Percentiles rank a stretch among this genome's conserved stretches.
phyloP scores from a whole-genome alignment of 192 early-diverging fungal species.

The Coemansia sp. region DNA sequence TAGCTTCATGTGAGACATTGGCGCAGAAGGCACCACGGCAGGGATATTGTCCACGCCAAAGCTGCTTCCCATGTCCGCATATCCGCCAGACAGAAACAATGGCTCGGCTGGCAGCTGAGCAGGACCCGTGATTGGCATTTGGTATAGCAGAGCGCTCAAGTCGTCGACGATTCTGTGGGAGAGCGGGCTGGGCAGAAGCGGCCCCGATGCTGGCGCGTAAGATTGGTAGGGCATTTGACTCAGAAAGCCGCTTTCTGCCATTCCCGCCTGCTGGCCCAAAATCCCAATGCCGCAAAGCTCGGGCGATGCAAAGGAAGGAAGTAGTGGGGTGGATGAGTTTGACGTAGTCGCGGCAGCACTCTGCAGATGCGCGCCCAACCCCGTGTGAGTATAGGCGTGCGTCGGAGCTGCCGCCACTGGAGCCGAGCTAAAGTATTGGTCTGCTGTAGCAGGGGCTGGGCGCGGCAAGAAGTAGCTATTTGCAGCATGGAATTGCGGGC shows the following conservation, averaged over 20 bases:
- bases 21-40: not conserved
- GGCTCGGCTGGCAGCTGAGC: constrained; percentile 19
- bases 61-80: constrained; percentile 23
- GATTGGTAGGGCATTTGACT: not conserved
- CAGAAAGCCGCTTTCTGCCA: not conserved
- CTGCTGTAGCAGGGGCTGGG: not conserved
- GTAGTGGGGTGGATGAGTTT: not conserved
- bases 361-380: not conserved
- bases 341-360: not conserved
- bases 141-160: constrained; percentile 3
- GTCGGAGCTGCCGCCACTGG: not conserved
- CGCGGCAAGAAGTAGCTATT: not conserved
- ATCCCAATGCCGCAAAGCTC: constrained; percentile 4
- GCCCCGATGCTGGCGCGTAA: not conserved
- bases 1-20: constrained; percentile 8
- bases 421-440: not conserved
- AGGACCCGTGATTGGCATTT: constrained; percentile 29
- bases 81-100: constrained; percentile 22
- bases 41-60: not conserved
- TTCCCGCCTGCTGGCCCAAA: not conserved
- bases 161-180: not conserved
- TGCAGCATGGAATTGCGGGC: not conserved
- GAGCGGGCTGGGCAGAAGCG: not conserved
- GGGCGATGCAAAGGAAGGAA: not conserved
- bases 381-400: not conserved